Percentiles rank a stretch among this genome's conserved stretches.
Conservation (phyloP, 257 asterid species). For the Nicotiana undulata region DNA sequence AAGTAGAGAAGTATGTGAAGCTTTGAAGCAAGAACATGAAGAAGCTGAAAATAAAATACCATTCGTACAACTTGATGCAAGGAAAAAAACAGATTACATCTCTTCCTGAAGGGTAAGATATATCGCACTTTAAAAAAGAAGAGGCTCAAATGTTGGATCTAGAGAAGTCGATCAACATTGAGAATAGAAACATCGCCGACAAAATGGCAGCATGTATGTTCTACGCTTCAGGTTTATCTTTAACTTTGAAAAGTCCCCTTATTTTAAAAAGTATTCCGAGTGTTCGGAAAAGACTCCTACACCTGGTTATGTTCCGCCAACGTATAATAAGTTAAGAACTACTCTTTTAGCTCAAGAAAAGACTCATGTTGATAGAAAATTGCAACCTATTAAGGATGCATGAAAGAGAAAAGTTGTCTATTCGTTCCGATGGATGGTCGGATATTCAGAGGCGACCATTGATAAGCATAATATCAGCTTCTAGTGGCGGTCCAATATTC, state of each 20-base stretch:
- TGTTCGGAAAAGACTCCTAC: background rate
- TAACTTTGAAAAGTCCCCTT: no score
- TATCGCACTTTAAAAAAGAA: background rate
- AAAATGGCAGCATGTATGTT: background rate
- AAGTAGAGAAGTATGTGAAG: background rate
- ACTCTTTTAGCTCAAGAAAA: background rate
- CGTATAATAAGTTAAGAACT: background rate
- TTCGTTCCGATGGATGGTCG: background rate
- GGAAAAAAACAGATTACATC: background rate
- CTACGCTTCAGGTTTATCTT: no score
- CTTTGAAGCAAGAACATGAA: no score
- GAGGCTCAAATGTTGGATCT: background rate
- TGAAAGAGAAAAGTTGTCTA: background rate
- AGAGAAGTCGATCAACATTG: background rate
- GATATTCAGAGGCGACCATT: no score
- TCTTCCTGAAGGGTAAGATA: background rate
- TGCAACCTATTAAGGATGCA: background rate
- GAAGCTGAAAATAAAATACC: no score
- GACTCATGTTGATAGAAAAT: no score
- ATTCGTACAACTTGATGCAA: background rate
- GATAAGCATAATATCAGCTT: background rate
- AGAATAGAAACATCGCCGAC: background rate
- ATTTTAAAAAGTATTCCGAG: no score
- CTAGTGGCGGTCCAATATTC: background rate
- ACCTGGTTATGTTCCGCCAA: background rate